Base-by-base conservation (phyloP, 1,284 basidiomycete genomes). In the Tranzscheliella williamsii region DNA sequence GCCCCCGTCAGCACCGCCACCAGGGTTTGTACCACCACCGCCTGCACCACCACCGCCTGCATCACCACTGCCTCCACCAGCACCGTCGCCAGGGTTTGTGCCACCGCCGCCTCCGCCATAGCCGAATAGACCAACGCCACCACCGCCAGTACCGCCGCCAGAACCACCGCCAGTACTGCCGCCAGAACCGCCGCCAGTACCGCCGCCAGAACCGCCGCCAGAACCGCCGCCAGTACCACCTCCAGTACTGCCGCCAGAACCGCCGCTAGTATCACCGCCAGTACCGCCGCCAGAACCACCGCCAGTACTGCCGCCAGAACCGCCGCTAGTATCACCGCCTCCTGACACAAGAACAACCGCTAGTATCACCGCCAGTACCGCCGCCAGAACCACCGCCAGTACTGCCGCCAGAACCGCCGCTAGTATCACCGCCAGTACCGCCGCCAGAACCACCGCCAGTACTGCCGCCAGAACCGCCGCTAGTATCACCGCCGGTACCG, bases 311-410 rank as follows among this genome's bases (percentile, higher is more conserved):
- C 44, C 17, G 11, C 44, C 48, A 31, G 30, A 5, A n/a, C 29
- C 40, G 38, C 39, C 44, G 21, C 32, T 26, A 16, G 32, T 46
- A 17, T 16, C 8, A 13, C 26, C 53, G 30, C n/a, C n/a, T 29
- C 43, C 38, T 24, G 21, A 21, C 23, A 21, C 35, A n/a, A n/a
- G n/a, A n/a, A 30, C 44, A 40, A 36, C 26, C 23, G 43, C 40
- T 42, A 30, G 34, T 7, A 22, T 35, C 37, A 21, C 36, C 36
- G 17, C 44, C 44, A 20, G 29, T 4, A 27, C 27, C 21, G 18
- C 16, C 23, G 21, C 46, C 38, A 24, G 41, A 29, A 35, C 35
- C 32, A 24, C 27, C 36, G 40, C 50, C 49, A 3, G 38, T 1
- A 24, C 48, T 39, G 29, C 23, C 7, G 4, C 49, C 49, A 24